These are phyloP conservation scores for Dacryopinax spathularia DNA, from an alignment of 768 basidiomycete species.

Conservation along the genomic window DNA sequence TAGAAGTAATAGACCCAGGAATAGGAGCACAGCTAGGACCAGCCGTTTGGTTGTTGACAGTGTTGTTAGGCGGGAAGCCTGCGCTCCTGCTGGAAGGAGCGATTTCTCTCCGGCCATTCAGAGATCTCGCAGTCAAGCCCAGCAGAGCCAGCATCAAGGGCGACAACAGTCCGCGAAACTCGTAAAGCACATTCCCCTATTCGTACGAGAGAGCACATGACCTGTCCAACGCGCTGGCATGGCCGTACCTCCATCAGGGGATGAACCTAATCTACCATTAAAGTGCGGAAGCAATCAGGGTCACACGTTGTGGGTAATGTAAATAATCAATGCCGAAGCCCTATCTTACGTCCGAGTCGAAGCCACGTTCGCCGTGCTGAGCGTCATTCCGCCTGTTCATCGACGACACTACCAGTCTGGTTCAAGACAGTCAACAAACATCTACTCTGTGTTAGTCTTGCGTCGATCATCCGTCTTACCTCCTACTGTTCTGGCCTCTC, in stretches of 20 bases:
- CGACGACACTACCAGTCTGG: background rate
- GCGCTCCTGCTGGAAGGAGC: no score
- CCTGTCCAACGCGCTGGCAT: background rate
- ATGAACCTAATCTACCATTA: background rate
- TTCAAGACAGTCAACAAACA: constrained; percentile 3
- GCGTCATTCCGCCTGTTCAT: background rate
- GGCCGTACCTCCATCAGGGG: background rate
- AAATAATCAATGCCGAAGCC: background rate
- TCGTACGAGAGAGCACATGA: background rate
- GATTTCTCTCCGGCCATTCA: no score
- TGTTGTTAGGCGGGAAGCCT: no score
- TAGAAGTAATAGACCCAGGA: no score
- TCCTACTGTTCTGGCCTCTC: background rate
- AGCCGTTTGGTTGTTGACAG: no score
- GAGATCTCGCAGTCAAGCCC: no score
- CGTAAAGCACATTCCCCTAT: background rate
- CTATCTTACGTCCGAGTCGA: background rate
- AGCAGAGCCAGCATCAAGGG: no score
- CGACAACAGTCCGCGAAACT: no score
- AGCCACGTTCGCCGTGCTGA: background rate
- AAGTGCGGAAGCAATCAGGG: background rate
- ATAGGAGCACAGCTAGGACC: no score
- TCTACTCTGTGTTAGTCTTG: background rate
- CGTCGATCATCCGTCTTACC: background rate
- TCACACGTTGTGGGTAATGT: background rate